These are phyloP conservation scores for Allomyces macrogynus DNA, from an alignment of 192 early-diverging fungal species.

Conservation along the genomic window DNA sequence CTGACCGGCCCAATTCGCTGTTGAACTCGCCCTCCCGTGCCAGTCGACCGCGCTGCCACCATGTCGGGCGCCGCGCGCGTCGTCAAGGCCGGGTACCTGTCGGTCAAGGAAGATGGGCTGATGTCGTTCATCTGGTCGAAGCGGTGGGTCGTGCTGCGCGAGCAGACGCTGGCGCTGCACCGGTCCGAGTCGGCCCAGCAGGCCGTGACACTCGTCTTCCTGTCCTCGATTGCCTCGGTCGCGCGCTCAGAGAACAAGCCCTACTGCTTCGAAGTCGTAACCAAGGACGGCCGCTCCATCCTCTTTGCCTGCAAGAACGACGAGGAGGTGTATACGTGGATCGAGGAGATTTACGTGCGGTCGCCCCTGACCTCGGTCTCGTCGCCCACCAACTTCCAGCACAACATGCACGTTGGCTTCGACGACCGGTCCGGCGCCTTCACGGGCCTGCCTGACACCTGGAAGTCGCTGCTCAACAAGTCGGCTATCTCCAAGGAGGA, in stretches of 20 bases:
- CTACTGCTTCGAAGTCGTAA: conserved; percentile 84
- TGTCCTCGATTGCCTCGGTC: conserved; percentile 79
- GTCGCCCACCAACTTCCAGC: conserved; percentile 30
- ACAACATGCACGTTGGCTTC: conserved; percentile 34
- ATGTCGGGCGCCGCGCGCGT: conserved; percentile 5
- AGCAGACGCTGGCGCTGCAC: conserved; percentile 80
- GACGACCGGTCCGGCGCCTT: conserved; percentile 21
- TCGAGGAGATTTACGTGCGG: conserved; percentile 79
- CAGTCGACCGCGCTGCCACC: too few species aligned
- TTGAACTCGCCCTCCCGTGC: too few species aligned
- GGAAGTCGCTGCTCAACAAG: conserved; percentile 82
- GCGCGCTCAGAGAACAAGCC: conserved; percentile 72
- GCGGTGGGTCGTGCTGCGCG: conserved; percentile 69
- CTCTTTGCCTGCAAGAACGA: conserved; percentile 76
- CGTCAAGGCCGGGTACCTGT: conserved; percentile 61
- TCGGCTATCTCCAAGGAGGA: conserved; percentile 94
- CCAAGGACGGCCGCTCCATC: conserved; percentile 81
- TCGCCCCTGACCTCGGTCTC: conserved; percentile 24
- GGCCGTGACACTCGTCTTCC: conserved; percentile 67
- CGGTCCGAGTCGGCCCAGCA: conserved; percentile 60
- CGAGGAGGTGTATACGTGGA: conserved; percentile 95
- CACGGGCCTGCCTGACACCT: conserved; percentile 75
- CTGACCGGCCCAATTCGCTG: too few species aligned
- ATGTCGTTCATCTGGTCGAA: conserved; percentile 90
- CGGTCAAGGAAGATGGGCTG: conserved; percentile 79